Evolutionary conservation across 495 filamentous ascomycete genomes (phyloP), one percentile per base, ranked within the genome.

Genomic region (Trichoderma asperelloides): DNA sequence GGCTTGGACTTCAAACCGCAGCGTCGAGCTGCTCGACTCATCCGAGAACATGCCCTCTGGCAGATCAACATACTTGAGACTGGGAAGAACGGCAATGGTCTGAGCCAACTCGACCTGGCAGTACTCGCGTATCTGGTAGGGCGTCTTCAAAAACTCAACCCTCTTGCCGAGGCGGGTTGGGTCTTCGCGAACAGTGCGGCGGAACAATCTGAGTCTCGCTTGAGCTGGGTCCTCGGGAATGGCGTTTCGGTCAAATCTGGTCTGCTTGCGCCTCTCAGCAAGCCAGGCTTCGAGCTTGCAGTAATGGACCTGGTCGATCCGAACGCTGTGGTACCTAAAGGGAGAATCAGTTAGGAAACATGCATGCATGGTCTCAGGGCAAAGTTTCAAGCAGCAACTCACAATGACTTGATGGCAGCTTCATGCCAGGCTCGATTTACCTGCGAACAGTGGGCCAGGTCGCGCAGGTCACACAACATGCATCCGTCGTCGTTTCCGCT

Each of bases 121-220:
- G 8, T 89, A 88, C 77, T 97, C 94, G 55, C 95, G 87, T 60
- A 92, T 89, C 95, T 97, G 97, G 75, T 97, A 98, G n/a, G 95
- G 91, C 71, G 90, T 88, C 78, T 96, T 94, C 65, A 98, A 79
- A 66, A 88, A 90, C 68, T 89, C 78, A 13, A 97, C 91, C 30
- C 84, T 79, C 6, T 78, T 74, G 0, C 86, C 92, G 18, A 95
- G 78, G 39, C 80, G 78, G 11, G 82, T 81, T 28, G 83, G 82
- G 37, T 89, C 86, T 40, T 93, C 89, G 67, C 93, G 85, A 41
- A 98, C 86, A 0, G 92, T 88, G 51, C 91, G 86, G 74, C 87
- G 90, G 55, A 98, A 84, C 62, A 96, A 80, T 66, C 85, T 81
- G 23, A 98, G 83, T 18, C 95, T 88, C 67, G 86, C 83, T 68